Conservation (phyloP, 2,329 filamentous ascomycete genomes). For the Alternaria angustiovoidea region DNA sequence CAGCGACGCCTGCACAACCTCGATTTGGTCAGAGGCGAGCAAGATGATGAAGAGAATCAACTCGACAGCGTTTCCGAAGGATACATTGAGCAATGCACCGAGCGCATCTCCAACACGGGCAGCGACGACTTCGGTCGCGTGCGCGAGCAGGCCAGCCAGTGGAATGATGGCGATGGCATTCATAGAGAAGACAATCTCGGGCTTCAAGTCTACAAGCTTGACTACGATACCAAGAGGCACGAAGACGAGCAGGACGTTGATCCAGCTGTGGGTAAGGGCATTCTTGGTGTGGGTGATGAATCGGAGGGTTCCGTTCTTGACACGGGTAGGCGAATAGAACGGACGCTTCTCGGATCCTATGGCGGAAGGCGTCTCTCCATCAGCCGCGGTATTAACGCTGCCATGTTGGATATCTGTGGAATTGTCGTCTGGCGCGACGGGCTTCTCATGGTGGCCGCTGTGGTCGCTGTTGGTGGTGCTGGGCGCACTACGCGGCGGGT, state of each 20-base stretch:
- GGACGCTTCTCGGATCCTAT: constrained; percentile 56
- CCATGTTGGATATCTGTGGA: constrained; percentile 33
- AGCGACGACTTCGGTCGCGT: constrained; percentile 61
- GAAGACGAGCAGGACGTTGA: constrained; percentile 80
- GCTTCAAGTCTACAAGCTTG: constrained; percentile 54
- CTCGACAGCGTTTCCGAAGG: constrained; percentile 62
- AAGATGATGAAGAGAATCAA: constrained; percentile 59
- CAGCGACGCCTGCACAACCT: constrained; percentile 89
- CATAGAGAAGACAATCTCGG: constrained; percentile 59
- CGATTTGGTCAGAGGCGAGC: constrained; percentile 73
- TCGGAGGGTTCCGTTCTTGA: constrained; percentile 59
- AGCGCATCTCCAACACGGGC: constrained; percentile 58
- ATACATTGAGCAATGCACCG: constrained; percentile 61
- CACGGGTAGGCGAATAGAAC: constrained; percentile 55
- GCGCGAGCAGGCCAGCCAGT: constrained; percentile 58
- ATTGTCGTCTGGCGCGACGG: constrained; percentile 13
- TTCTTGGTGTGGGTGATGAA: constrained; percentile 65
- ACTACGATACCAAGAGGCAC: constrained; percentile 79
- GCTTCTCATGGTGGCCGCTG: constrained; percentile 35
- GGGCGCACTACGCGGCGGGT: background rate
- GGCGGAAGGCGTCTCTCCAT: constrained; percentile 63
- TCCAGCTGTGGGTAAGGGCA: constrained; percentile 75
- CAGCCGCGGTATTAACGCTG: constrained; percentile 56
- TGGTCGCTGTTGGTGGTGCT: background rate
- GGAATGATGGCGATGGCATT: constrained; percentile 62